phyloP scores from a whole-genome alignment of 352 stramenopile species.

The Globisporangium irregulare region DNA sequence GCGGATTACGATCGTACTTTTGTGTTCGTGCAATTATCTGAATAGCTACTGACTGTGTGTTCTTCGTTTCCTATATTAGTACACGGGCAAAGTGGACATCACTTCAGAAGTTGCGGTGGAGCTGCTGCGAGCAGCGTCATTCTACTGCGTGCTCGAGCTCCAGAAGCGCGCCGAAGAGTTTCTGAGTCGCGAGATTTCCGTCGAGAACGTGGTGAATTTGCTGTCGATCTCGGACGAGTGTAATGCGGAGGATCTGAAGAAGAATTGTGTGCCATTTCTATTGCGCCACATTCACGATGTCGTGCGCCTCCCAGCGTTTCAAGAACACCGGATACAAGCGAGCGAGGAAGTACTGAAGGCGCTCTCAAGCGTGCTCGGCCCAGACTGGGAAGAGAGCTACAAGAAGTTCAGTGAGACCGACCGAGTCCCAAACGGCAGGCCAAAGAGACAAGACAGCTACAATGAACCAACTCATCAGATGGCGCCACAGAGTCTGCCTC shows the following conservation, averaged over 20 bases:
- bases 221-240: slow-evolving; percentile 77
- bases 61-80: slow-evolving; percentile 36
- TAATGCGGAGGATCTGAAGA: slow-evolving; percentile 77
- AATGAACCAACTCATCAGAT: slow-evolving; percentile 1
- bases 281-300: slow-evolving; percentile 87
- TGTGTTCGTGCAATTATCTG: neutral
- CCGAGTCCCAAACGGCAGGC: slow-evolving; percentile 22
- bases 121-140: slow-evolving; percentile 69
- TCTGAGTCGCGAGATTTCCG: slow-evolving; percentile 71
- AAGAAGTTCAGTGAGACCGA: slow-evolving; percentile 53
- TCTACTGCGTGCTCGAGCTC: slow-evolving; percentile 83
- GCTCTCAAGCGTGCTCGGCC: slow-evolving; percentile 71
- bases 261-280: slow-evolving; percentile 83
- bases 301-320: slow-evolving; percentile 69
- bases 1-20: neutral
- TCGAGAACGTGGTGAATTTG: slow-evolving; percentile 79
- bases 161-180: slow-evolving; percentile 85
- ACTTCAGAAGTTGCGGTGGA: slow-evolving; percentile 80
- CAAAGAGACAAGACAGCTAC: slow-evolving; percentile 19
- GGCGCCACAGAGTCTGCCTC: slow-evolving; percentile 26
- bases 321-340: slow-evolving; percentile 73
- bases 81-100: slow-evolving; percentile 86
- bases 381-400: slow-evolving; percentile 77
- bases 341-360: slow-evolving; percentile 85
- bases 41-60: slow-evolving; percentile 15